Evolutionary conservation across 208 protist species (phyloP), one percentile per base, ranked within the genome.

Genomic region (Leptomonas seymouri): DNA sequence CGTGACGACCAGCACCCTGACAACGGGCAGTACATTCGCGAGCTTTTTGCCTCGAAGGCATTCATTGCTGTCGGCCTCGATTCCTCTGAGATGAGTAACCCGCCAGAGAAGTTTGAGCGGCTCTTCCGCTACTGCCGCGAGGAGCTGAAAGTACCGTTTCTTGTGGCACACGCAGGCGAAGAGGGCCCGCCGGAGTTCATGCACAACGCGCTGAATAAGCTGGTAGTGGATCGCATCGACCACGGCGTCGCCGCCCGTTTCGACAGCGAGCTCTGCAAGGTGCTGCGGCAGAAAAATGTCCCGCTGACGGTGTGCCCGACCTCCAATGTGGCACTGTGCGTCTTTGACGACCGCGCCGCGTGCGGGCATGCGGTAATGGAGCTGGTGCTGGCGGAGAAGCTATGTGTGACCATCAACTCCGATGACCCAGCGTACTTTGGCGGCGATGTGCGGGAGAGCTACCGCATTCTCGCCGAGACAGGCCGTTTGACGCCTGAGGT

Each of bases 351-450:
- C 41, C 64, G 64, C 14, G 67, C 51, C 45, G 30, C 71, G 53
- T 78, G 70, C 41, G 68, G 70, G 6, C 20, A 4, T 8, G 65
- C 63, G 2, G 69, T 84, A 51, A 64, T 81, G 49, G 45, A 68
- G 3, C 51, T 89, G 23, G 18, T 82, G 41, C 49, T 71, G 50
- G 16, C 27, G 23, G 74, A 84, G 53, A 62, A 72, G 15, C 78
- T 89, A 21, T 70, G 64, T 23, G 73, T 82, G 27, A 85, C 78
- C 9, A 69, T 89, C 51, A 89, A 89, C 71, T 86, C 80, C 9
- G 84, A 89, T 44, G 84, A 89, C 48, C 84, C 84, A 8, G 70
- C 84, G 16, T 89, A 89, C 75, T 79, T 89, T 46, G 80, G 80
- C 36, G 80, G 78, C 11, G 81, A 88, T 36, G 57, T 87, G 16